Evolutionary conservation across 768 basidiomycete genomes (phyloP), one percentile per base, ranked within the genome.

Genomic region (Cantharellus anzutake): DNA sequence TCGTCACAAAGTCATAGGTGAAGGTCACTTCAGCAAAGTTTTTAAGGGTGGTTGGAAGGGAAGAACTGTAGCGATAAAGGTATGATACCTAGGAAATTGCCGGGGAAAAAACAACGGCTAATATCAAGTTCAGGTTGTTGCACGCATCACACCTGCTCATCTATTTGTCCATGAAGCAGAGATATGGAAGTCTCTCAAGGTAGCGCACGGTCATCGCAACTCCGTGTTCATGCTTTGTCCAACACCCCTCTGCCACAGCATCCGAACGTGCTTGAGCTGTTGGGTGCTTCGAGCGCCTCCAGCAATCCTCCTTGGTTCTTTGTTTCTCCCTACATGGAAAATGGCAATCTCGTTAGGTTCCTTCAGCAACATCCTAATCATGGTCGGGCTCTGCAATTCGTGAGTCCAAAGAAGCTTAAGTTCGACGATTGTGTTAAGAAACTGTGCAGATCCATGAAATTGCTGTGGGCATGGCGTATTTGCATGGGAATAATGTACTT

Each of bases 281-380:
- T 78, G 62, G 89, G 88, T 0, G 89, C 89, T 5, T 86, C 83
- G 37, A 84, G 81, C 64, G 75, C 84, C 0, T 73, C 74, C 4
- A 78, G 79, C 34, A 80, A 82, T 48, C 78, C 80, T 7, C 86
- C 84, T 7, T 88, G 81, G 80, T 86, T 84, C 71, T 77, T 85
- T 57, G 86, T 92, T 55, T 82, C 80, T 65, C 82, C 84, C 42
- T 87, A 84, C 67, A 74, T 78, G 70, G 70, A 76, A 62, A 73
- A 83, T 42, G 84, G 85, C 34, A 81, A 76, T 63, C 70, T 90
- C 42, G 76, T 78, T 16, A 73, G 73, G 60, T 84, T 75, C 65
- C 70, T 90, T 64, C 76, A 75, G 68, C 65, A 38, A 11, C 35
- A 42, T 34, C 52, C 52, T 48, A 29, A 29, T 48, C 44, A 55